Base-by-base conservation (phyloP, 805 yeast genomes). In the Naumovozyma baii region DNA sequence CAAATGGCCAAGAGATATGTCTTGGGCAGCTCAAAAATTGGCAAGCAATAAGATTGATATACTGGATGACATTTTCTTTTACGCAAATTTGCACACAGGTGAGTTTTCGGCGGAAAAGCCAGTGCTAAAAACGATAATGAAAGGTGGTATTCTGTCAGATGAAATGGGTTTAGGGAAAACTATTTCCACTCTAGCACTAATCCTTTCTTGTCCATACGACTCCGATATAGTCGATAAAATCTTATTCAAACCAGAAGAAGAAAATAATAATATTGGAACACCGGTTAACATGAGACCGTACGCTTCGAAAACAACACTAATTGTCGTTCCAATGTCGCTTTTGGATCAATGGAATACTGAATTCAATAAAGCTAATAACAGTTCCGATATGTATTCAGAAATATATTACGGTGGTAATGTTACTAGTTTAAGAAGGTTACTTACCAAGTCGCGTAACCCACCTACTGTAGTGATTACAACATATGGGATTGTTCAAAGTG, bases 81-180 rank as follows among this genome's bases (percentile, higher is more conserved):
- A 80, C 57, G 87, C 81, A 13, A 87, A 86, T 51, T 58, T 83
- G 42, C 82, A 79, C 54, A 76, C 82, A 40, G 96, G 96, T 3
- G 87, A 83, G 40, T 73, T 90, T 40, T 76, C 90, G 0, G 49
- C 74, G 13, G 70, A 72, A 17, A 76, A 73, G 44, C 96, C 96
- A 1, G 50, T 77, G 10, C 64, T 86, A 31, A 74, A 70, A 42
- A 68, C 79, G 1, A 52, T 72, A 15, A 70, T 80, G 36, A 68
- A 69, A 36, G 96, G 97, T 29, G 97, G 97, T 2, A 83, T 88
- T 16, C 63, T 88, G 13, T 95, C 96, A 0, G 97, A 88, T 63
- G 97, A 88, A 58, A 88, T 88, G 97, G 97, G 97, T 0, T 67
- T 88, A 7, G 97, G 97, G 33, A 88, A 88, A 55, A 88, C 97